These are phyloP conservation scores for Diaporthe longicolla DNA, from an alignment of 2,329 filamentous ascomycete species.

Conservation along the genomic window DNA sequence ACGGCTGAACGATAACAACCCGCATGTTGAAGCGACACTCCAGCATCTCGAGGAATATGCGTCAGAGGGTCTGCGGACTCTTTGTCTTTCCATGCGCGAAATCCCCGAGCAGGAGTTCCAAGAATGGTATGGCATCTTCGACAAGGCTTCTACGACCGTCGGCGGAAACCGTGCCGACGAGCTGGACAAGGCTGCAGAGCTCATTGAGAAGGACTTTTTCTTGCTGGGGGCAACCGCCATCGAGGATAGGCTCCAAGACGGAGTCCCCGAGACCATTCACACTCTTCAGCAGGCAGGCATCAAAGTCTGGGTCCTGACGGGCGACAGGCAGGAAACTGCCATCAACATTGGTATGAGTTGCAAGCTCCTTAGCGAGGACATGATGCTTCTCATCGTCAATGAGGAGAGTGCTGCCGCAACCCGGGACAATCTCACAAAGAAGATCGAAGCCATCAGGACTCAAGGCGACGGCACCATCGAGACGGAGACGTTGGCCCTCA, in stretches of 20 bases:
- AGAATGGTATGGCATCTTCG: conserved; percentile 89
- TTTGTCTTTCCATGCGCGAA: conserved; percentile 95
- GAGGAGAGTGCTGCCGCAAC: conserved; percentile 86
- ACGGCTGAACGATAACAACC: conserved; percentile 85
- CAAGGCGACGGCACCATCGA: conserved; percentile 84
- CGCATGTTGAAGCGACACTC: conserved; percentile 89
- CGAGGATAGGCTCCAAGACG: conserved; percentile 96
- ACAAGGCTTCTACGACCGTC: conserved; percentile 90
- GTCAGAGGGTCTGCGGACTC: conserved; percentile 92
- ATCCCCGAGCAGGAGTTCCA: conserved; percentile 89
- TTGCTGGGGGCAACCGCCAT: conserved; percentile 96
- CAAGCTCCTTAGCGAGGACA: conserved; percentile 97
- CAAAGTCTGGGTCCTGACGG: conserved; percentile 98
- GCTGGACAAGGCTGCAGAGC: conserved; percentile 94
- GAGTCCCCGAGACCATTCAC: conserved; percentile 97
- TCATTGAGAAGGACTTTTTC: conserved; percentile 93
- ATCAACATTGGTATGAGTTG: conserved; percentile 99
- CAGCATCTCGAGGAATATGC: conserved; percentile 99
- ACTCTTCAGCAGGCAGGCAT: conserved; percentile 97
- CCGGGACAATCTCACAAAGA: conserved; percentile 91
- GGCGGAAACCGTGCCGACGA: conserved; percentile 94
- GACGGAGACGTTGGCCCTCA: conserved; percentile 87
- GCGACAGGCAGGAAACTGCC: conserved; percentile 96
- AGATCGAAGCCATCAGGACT: conserved; percentile 88
- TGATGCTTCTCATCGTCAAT: conserved; percentile 97